A percentile compares a stretch with the other conserved stretches of the same genome.
These are phyloP conservation scores for Corniculantispora saksenae DNA, from an alignment of 2,329 filamentous ascomycete genomes.

Conservation along the genomic window DNA sequence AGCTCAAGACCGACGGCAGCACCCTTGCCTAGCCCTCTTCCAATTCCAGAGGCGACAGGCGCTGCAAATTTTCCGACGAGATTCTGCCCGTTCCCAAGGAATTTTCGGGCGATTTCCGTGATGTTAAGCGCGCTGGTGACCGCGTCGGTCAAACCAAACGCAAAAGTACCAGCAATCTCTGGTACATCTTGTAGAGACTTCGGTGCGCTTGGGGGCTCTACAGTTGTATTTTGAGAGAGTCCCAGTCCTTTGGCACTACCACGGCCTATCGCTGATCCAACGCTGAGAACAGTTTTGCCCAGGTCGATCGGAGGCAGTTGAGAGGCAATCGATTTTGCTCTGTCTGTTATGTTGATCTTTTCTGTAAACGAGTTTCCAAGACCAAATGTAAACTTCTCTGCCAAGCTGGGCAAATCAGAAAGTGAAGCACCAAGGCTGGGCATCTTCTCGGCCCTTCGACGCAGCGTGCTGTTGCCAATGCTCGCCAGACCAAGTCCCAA, in stretches of 20 bases:
- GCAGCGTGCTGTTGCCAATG: not conserved
- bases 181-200: conserved; percentile 20
- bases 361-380: conserved; percentile 13
- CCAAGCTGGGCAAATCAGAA: not conserved
- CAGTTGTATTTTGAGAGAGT: conserved; percentile 21
- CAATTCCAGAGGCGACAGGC: conserved; percentile 30
- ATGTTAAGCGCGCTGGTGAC: conserved; percentile 25
- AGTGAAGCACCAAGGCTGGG: not conserved
- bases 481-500: not conserved
- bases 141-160: conserved; percentile 27
- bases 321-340: conserved; percentile 13
- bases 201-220: conserved; percentile 11
- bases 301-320: conserved; percentile 20
- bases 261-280: conserved; percentile 23
- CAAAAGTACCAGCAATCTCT: conserved; percentile 24
- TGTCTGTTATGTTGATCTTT: conserved; percentile 13
- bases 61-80: conserved; percentile 20
- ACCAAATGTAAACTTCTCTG: conserved; percentile 8
- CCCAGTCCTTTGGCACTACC: conserved; percentile 23
- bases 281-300: conserved; percentile 20
- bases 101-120: conserved; percentile 11
- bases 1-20: conserved; percentile 31
- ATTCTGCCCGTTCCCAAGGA: not conserved
- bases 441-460: not conserved
- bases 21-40: conserved; percentile 30